Evolutionary conservation across 1,284 basidiomycete species (phyloP).

Genomic region (Moniliella sp.): DNA sequence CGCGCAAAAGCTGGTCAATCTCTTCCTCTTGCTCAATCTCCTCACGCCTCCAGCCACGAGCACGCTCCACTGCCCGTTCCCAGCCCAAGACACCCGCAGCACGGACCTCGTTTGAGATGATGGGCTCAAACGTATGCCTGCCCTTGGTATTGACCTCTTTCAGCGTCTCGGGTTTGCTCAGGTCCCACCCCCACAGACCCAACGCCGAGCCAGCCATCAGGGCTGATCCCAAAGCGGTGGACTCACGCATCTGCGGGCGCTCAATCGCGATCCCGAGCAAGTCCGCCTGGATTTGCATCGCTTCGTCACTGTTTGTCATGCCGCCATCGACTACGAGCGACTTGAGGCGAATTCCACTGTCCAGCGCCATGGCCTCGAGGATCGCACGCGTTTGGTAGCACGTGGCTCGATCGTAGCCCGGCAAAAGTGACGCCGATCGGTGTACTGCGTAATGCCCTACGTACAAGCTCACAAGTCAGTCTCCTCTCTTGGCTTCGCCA

Average conservation of each 20-base stretch:
- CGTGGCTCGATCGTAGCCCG: slow-evolving; percentile 37
- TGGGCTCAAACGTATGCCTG: slow-evolving; percentile 50
- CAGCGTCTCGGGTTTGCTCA: slow-evolving; percentile 65
- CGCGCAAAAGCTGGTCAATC: no score
- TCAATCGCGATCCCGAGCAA: slow-evolving; percentile 75
- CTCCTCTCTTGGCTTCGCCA: no score
- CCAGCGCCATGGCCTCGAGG: slow-evolving; percentile 74
- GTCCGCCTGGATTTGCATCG: slow-evolving; percentile 79
- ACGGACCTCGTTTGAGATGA: slow-evolving; percentile 39
- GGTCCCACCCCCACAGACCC: slow-evolving; percentile 77
- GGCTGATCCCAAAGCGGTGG: slow-evolving; percentile 85
- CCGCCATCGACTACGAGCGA: slow-evolving; percentile 68
- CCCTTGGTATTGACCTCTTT: slow-evolving; percentile 68
- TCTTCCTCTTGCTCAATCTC: background rate
- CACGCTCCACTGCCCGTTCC: slow-evolving; percentile 21
- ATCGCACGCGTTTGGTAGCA: slow-evolving; percentile 71
- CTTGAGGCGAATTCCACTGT: slow-evolving; percentile 51
- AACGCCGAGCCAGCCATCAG: slow-evolving; percentile 78
- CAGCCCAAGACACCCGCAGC: slow-evolving; percentile 13
- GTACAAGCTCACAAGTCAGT: no score
- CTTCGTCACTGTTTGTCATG: slow-evolving; percentile 41
- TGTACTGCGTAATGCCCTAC: slow-evolving; percentile 54
- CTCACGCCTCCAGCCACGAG: slow-evolving; percentile 20
- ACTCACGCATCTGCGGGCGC: slow-evolving; percentile 84
- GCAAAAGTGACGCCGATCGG: slow-evolving; percentile 75